Evolutionary conservation across 176 grass and related monocot species (phyloP), one percentile per base, ranked within the genome.

Genomic region (Lolium rigidum): DNA sequence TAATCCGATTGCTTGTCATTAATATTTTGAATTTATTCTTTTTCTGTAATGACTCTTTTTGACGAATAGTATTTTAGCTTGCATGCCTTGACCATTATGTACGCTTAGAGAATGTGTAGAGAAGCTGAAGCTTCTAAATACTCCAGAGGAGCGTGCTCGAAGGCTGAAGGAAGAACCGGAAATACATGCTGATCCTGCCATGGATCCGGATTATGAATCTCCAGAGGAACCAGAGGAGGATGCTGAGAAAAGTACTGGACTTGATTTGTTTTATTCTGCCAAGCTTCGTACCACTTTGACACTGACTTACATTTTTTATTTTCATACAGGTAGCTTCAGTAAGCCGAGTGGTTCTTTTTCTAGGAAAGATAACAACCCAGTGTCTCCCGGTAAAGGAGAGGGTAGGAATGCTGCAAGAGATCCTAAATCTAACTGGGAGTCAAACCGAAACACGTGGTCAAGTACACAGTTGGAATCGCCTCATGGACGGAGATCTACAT

Each of bases 81-180:
- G 90, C 86, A 28, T 80, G 68, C 87, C 91, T 96, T 96, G 85
- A 90, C 88, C 35, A 69, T 14, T 39, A 70, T 85, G 71, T 78
- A 99, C 97, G 89, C 94, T 97, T 82, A 92, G 97, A 92, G 97
- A 97, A 86, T 99, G 97, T 87, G 83, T 99, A 59, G 97, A 99
- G 76, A 99, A 99, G 89, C 85, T 99, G 77, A 88, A 89, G 85
- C 80, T 91, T 80, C 85, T 99, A 80, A 97, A 69, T 74, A 93
- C 88, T 70, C 94, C 97, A 77, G 97, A 97, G 85, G 97, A 99
- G 88, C 92, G 74, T 83, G 84, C 58, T 56, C 92, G 97, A 80
- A 94, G 97, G 80, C 55, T 99, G 61, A 90, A 95, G 64, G 92
- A 97, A 84, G 83, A 94, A 74, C 92, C 88, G 82, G 94, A 97